Percentiles rank a stretch among this genome's conserved stretches.
Evolutionary conservation across 306 rosid species (phyloP).

Genomic region (Sesbania bispinosa): DNA sequence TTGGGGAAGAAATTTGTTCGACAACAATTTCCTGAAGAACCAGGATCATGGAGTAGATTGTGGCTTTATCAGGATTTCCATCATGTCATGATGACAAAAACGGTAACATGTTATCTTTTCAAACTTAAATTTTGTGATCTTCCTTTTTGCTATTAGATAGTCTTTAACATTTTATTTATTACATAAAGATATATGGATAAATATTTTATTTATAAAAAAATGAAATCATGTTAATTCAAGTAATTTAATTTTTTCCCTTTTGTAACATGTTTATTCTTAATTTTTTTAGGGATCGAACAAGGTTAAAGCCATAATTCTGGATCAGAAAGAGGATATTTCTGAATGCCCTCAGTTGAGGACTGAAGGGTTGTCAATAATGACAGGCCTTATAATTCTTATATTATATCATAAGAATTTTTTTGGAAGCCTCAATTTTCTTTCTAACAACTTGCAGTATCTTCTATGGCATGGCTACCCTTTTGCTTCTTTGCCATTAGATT

Average conservation of each 20-base stretch:
- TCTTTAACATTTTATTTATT: neutral
- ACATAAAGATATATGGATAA: neutral
- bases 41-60: constrained; percentile 22
- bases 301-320: constrained; percentile 23
- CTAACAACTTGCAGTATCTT: constrained; percentile 12
- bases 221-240: neutral
- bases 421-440: neutral
- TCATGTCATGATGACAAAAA: neutral
- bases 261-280: neutral
- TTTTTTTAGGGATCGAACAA: neutral
- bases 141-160: neutral
- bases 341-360: neutral
- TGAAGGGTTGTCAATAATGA: constrained; percentile 18
- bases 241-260: neutral
- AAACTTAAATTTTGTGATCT: neutral
- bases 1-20: constrained; percentile 21
- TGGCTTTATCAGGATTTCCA: constrained; percentile 5
- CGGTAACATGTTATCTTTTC: neutral
- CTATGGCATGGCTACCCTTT: constrained; percentile 26
- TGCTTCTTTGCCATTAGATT: constrained; percentile 15
- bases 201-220: neutral
- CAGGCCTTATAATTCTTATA: constrained; percentile 4
- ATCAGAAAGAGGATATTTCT: neutral
- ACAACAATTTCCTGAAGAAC: neutral
- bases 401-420: neutral